phyloP scores from a whole-genome alignment of 306 rosid species.

The Cyamopsis tetragonoloba region DNA sequence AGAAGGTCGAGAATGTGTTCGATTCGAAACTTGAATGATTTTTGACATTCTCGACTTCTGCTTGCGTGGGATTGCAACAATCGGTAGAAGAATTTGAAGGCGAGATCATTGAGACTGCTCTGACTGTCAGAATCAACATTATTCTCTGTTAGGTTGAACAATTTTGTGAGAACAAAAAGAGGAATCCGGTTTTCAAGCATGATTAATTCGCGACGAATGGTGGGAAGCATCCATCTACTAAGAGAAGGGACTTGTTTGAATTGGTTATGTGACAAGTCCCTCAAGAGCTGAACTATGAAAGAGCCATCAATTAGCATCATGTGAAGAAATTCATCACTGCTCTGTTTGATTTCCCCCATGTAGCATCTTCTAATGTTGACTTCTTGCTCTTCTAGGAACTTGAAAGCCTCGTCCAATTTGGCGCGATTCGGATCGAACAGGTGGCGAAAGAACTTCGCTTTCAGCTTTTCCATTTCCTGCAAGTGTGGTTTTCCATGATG shows the following conservation, averaged over 20 bases:
- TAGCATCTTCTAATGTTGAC: constrained; percentile 18
- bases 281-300: constrained; percentile 30
- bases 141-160: constrained; percentile 25
- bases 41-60: background rate
- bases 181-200: constrained; percentile 44
- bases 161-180: constrained; percentile 16
- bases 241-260: background rate
- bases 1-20: constrained; percentile 35
- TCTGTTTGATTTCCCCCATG: constrained; percentile 12
- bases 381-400: constrained; percentile 22
- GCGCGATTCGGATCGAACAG: background rate
- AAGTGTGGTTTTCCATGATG: constrained; percentile 23
- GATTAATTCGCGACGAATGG: constrained; percentile 22
- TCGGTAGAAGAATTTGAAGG: constrained; percentile 29
- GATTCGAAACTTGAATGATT: background rate
- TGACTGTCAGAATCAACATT: too few species aligned
- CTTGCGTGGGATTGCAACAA: constrained; percentile 1
- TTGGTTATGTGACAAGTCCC: background rate
- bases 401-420: constrained; percentile 14
- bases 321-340: constrained; percentile 28
- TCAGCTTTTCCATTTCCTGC: constrained; percentile 20
- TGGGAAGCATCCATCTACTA: constrained; percentile 37
- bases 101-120: constrained; percentile 20
- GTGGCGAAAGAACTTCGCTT: constrained; percentile 12
- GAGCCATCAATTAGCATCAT: constrained; percentile 38